Base-by-base conservation (phyloP, 2,329 filamentous ascomycete genomes). In the Ilyonectria robusta region DNA sequence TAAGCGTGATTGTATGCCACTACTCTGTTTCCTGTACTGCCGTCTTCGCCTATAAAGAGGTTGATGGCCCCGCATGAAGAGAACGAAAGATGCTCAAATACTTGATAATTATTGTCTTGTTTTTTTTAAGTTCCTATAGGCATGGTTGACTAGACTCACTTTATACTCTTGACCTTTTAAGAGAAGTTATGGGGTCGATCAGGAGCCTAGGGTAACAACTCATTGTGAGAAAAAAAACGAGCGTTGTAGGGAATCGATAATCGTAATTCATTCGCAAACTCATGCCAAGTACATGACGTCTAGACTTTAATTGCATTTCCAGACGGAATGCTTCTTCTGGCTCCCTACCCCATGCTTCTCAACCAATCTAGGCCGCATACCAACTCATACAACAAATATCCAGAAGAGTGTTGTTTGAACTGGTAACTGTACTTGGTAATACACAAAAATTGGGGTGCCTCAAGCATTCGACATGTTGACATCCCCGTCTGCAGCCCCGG, bases 391-490 rank as follows among this genome's bases (percentile, higher is more conserved):
- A 4, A 23, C n/a, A 19, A 35, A 23, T 21, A 44, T 19, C 44
- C 21, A 17, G 10, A 3, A 62, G 7, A 31, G n/a, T 33, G n/a
- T 46, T 23, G 29, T 10, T 31, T 57, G 59, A 42, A 33, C 21
- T 15, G 29, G 50, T 6, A 53, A 15, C 31, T 5, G n/a, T 35
- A 33, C 17, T 31, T 21, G 44, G 44, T 21, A 26, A 51, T 56
- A 26, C 44, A 55, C 13, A n/a, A 6, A 35, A 4, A 23, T 13
- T 9, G 17, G 11, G 17, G 21, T 11, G 21, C n/a, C 26, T 63
- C 35, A 75, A 42, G 70, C 73, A 72, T 75, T 79, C 66, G 51
- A 69, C 79, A 72, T 78, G 65, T 70, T 73, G 58, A 75, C 69
- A 44, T 78, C 77, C 13, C 68, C 75, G 31, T 72, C 71, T 35